phyloP scores from a whole-genome alignment of 345 rosid genomes.

The Bruguiera gymnorhiza region DNA sequence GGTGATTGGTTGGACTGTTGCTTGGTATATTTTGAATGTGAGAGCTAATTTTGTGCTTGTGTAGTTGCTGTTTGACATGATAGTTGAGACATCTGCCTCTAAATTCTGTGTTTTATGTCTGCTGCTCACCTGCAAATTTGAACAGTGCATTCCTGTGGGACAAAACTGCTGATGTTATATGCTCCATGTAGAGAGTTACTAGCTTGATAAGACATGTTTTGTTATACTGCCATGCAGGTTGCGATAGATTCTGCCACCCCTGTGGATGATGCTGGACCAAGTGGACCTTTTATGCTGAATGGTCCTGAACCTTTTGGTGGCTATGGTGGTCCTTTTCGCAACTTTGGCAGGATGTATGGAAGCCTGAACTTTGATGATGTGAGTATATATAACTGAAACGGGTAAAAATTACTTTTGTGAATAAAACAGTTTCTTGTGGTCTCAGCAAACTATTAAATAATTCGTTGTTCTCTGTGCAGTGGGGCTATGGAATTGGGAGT shows the following conservation, averaged over 20 bases:
- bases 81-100: background rate
- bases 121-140: no score
- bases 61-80: background rate
- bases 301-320: slow-evolving; percentile 59
- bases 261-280: slow-evolving; percentile 73
- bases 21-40: no score
- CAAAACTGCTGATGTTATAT: no score
- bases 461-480: slow-evolving; percentile 37
- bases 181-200: no score
- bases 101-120: no score
- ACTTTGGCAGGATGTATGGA: slow-evolving; percentile 78
- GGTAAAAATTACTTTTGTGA: background rate
- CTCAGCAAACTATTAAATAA: background rate
- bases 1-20: no score
- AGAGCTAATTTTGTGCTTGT: background rate
- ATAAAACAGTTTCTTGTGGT: background rate
- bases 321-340: slow-evolving; percentile 82
- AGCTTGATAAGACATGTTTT: slow-evolving; percentile 3
- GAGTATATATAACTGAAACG: slow-evolving; percentile 23
- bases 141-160: no score
- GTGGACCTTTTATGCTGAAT: slow-evolving; percentile 51
- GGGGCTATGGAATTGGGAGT: slow-evolving; percentile 64
- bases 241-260: slow-evolving; percentile 98
- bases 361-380: slow-evolving; percentile 68
- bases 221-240: slow-evolving; percentile 46